These are phyloP conservation scores for Echinochloa phyllopogon DNA, from an alignment of 176 grass and related monocot species.

Conservation along the genomic window DNA sequence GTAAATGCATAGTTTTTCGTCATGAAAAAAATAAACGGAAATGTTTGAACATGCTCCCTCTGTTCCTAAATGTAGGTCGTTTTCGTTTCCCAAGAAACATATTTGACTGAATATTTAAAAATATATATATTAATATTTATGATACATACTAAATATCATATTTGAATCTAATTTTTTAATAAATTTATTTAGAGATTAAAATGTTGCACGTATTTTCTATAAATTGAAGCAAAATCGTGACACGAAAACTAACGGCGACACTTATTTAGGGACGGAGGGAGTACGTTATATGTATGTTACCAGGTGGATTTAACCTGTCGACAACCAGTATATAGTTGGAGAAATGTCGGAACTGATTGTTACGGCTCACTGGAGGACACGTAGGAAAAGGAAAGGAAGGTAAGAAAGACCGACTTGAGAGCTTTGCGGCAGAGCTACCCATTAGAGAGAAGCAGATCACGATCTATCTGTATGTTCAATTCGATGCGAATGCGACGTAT, in stretches of 20 bases:
- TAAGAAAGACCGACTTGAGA: not conserved
- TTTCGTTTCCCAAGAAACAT: no score
- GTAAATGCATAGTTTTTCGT: not conserved
- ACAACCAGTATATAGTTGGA: not conserved
- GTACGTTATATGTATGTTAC: not conserved
- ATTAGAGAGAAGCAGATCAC: not conserved
- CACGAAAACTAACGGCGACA: no score
- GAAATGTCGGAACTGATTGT: not conserved
- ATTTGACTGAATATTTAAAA: no score
- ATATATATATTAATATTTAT: no score
- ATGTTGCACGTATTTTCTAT: no score
- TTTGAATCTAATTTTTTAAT: no score
- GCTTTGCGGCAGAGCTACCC: not conserved
- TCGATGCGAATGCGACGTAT: not conserved
- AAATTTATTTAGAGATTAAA: no score
- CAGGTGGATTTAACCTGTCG: not conserved
- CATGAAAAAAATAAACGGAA: not conserved
- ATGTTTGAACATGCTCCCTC: not conserved
- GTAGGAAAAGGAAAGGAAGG: not conserved
- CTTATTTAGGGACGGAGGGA: no score
- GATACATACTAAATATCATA: no score
- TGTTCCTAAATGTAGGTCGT: no score
- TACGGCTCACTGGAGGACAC: not conserved
- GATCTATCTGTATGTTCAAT: not conserved
- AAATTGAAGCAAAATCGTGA: no score